These are phyloP conservation scores for Pythium coloratum DNA, from an alignment of 352 stramenopile genomes.

Conservation along the genomic window DNA sequence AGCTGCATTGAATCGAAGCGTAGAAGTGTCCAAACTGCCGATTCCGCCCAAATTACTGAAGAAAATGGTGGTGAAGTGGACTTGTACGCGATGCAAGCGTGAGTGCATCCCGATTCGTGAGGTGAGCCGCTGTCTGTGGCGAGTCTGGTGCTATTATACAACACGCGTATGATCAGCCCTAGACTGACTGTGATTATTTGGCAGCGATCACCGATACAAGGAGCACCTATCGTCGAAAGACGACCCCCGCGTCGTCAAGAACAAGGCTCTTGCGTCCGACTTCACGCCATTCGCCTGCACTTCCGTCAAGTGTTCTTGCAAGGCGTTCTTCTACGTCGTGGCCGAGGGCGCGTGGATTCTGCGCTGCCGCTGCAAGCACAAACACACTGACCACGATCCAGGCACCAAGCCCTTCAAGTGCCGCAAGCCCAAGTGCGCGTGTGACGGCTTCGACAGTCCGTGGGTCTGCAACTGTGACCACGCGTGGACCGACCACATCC, in stretches of 20 bases:
- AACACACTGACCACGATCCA: constrained; percentile 72
- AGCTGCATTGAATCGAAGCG: neutral
- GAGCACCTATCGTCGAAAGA: constrained; percentile 46
- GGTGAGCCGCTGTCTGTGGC: constrained; percentile 78
- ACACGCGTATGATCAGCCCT: neutral
- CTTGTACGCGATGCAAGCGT: constrained; percentile 51
- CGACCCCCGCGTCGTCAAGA: constrained; percentile 39
- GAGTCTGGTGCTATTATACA: constrained; percentile 1
- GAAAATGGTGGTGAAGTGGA: constrained; percentile 61
- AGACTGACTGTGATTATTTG: neutral
- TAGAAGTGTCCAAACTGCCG: neutral
- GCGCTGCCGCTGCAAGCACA: constrained; percentile 80
- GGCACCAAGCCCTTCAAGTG: constrained; percentile 39
- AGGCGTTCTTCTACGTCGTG: constrained; percentile 77
- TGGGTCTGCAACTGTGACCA: constrained; percentile 87
- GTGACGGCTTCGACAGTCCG: constrained; percentile 65
- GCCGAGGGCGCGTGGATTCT: constrained; percentile 79
- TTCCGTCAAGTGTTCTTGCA: constrained; percentile 51
- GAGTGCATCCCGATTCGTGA: constrained; percentile 80
- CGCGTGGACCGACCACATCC: constrained; percentile 52
- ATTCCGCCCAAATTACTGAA: constrained; percentile 1
- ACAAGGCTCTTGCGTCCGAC: constrained; percentile 4
- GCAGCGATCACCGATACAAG: constrained; percentile 75
- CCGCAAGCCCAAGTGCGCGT: constrained; percentile 57
- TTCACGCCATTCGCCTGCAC: constrained; percentile 63